Evolutionary conservation across 2,329 filamentous ascomycete species (phyloP).

Genomic region (Pyrenochaeta sp.): DNA sequence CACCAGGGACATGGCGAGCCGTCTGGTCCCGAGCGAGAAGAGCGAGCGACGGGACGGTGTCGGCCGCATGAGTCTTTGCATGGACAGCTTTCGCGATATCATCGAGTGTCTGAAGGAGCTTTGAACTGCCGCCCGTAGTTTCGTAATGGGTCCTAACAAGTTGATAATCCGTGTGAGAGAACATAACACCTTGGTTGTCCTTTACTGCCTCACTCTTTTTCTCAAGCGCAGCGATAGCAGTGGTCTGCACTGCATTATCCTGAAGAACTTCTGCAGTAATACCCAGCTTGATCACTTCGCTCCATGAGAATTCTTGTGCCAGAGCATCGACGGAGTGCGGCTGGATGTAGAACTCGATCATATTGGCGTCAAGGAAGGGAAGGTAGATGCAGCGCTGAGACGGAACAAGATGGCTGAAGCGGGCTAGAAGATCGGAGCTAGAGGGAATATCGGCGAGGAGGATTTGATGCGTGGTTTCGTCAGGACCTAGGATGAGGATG

Average conservation of each 20-base stretch:
- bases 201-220: background rate
- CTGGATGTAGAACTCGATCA: background rate
- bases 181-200: background rate
- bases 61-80: background rate
- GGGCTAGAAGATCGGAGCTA: background rate
- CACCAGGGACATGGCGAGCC: background rate
- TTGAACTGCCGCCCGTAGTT: background rate
- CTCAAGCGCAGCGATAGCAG: background rate
- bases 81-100: background rate
- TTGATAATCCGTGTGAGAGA: background rate
- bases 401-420: background rate
- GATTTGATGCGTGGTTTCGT: background rate
- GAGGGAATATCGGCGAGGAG: slow-evolving; percentile 6
- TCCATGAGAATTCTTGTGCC: background rate
- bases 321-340: background rate
- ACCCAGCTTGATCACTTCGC: slow-evolving; percentile 8
- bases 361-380: background rate
- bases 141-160: background rate
- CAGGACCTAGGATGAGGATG: slow-evolving; percentile 6
- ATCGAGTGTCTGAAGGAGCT: background rate
- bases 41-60: no score
- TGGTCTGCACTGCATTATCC: background rate
- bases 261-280: slow-evolving; percentile 4
- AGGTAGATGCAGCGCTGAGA: background rate
- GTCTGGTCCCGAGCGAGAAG: no score